These are phyloP conservation scores for Scedosporium minutisporum DNA, from an alignment of 2,329 filamentous ascomycete species.

Conservation along the genomic window DNA sequence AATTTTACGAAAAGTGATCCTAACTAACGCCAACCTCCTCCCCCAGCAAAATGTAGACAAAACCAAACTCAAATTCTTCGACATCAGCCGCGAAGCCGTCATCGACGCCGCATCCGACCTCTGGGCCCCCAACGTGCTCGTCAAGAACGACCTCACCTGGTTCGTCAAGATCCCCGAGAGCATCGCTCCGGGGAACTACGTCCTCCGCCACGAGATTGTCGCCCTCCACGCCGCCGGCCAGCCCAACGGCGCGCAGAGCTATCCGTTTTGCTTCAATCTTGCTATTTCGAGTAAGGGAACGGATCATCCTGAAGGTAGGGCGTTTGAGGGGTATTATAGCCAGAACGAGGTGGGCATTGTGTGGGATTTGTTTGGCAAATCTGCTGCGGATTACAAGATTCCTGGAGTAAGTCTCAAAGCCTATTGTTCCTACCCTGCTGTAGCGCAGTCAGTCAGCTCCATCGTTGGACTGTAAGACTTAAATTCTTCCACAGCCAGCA, in stretches of 20 bases:
- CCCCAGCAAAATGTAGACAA: constrained; percentile 34
- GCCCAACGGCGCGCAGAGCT: constrained; percentile 38
- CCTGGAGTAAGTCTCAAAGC: constrained; percentile 1
- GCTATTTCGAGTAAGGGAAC: constrained; percentile 29
- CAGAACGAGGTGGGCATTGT: not conserved
- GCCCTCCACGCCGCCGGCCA: constrained; percentile 32
- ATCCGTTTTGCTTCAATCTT: constrained; percentile 41
- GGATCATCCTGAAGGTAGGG: not conserved
- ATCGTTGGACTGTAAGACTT: too few relatives aligned
- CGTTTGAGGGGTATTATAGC: not conserved
- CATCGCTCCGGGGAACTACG: constrained; percentile 30
- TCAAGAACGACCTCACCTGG: constrained; percentile 24
- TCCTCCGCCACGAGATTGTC: constrained; percentile 43
- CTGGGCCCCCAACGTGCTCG: constrained; percentile 30
- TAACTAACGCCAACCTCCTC: not conserved
- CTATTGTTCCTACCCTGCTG: not conserved
- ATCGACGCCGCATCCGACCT: constrained; percentile 30
- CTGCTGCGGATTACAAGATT: not conserved
- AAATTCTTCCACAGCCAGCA: not conserved
- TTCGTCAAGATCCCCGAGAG: constrained; percentile 21
- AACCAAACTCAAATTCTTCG: constrained; percentile 47
- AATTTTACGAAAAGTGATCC: not conserved
- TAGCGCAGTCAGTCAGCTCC: not conserved
- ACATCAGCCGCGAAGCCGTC: constrained; percentile 46
- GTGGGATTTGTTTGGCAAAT: constrained; percentile 1